Base-by-base conservation (phyloP, 2,329 filamentous ascomycete species). In the Aspergillus unguis region DNA sequence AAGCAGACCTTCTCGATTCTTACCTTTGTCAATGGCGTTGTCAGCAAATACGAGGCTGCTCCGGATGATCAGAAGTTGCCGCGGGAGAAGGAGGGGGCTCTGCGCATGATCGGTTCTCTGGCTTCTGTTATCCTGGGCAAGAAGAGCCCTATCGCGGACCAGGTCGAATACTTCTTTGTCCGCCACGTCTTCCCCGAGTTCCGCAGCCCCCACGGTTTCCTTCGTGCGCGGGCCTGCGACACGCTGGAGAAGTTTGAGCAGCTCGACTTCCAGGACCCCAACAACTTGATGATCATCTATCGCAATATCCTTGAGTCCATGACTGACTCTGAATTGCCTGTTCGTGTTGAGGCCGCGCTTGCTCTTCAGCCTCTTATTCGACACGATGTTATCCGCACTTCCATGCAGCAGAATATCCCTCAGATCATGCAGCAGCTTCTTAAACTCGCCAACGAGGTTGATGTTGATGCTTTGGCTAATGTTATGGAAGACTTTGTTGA, bases 401-500 rank as follows among this genome's bases (percentile, higher is more conserved):
- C 89, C 73, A 97, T 99, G 94, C 92, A 96, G 74, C 85, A 92
- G 66, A 96, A 92, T 70, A 99, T 99, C 61, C 92, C 94, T 11
- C 95, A 95, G 65, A 97, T 99, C 66, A 99, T 99, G 94, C 95
- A 97, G 75, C 92, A 99, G 73, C 81, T 99, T 10, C 80, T 99
- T 50, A 97, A 97, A 76, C 79, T 99, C 52, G 92, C 94, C 28
- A 99, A 99, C 67, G 94, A 99, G 74, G 94, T 95, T 53, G 94
- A 99, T 68, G 92, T 99, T 44, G 94, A 99, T 71, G 92, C 94
- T 4, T 80, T 99, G 37, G 92, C 94, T 25, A 97, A 97, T 66
- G 94, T 99, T 36, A 99, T 99, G 94, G 94, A 99, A 73, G 94
- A 99, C 68, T 99, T 99, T 68, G 94, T 99, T 42, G 94, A 99